Conservation (phyloP, 2,329 filamentous ascomycete species). For the Beauveria sp. region DNA sequence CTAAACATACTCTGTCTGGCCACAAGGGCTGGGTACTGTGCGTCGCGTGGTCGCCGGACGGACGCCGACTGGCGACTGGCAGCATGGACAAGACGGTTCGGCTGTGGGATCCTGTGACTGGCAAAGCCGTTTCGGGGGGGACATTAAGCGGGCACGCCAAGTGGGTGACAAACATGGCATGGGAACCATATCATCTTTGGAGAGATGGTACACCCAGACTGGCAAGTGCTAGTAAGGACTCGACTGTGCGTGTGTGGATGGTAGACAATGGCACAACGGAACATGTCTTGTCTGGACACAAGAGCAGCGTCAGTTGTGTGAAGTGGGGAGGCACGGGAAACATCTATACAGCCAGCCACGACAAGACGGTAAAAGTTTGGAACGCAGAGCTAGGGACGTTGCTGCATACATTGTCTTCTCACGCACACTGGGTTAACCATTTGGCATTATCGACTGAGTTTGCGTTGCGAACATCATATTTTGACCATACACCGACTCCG, state of each 20-base stretch:
- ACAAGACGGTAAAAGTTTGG: slow-evolving; percentile 91
- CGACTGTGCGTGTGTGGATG: slow-evolving; percentile 81
- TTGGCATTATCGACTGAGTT: slow-evolving; percentile 90
- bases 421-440: slow-evolving; percentile 95
- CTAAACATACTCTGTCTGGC: slow-evolving; percentile 74
- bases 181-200: slow-evolving; percentile 91
- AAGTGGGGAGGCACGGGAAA: slow-evolving; percentile 87
- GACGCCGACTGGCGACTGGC: slow-evolving; percentile 72
- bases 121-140: slow-evolving; percentile 61
- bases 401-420: slow-evolving; percentile 68
- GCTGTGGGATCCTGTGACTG: slow-evolving; percentile 79
- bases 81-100: slow-evolving; percentile 91
- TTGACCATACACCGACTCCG: slow-evolving; percentile 71
- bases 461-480: slow-evolving; percentile 75
- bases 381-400: slow-evolving; percentile 71
- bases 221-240: slow-evolving; percentile 84
- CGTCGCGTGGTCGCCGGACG: slow-evolving; percentile 82
- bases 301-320: slow-evolving; percentile 80
- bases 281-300: slow-evolving; percentile 79
- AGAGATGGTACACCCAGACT: slow-evolving; percentile 65
- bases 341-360: slow-evolving; percentile 80
- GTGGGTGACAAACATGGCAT: slow-evolving; percentile 79
- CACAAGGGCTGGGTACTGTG: slow-evolving; percentile 87
- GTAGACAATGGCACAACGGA: slow-evolving; percentile 71
- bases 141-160: slow-evolving; percentile 76